A percentile compares a stretch with the other conserved stretches of the same genome.
Evolutionary conservation across 495 filamentous ascomycete genomes (phyloP).

Genomic region (Aspergillus bertholletiae): DNA sequence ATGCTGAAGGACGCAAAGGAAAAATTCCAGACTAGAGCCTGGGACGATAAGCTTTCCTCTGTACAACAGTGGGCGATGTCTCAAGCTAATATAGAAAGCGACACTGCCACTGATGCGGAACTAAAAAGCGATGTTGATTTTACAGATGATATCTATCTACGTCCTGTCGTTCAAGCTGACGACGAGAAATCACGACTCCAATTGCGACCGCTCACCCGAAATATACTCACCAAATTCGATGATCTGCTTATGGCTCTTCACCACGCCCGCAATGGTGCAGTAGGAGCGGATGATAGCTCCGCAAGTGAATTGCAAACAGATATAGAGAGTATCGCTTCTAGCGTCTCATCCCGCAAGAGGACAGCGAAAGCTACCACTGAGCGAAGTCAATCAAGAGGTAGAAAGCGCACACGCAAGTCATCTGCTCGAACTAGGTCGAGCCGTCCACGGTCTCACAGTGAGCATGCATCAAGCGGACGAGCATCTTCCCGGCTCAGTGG

Average conservation of each 20-base stretch:
- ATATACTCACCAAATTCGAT: slow-evolving; percentile 64
- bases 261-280: slow-evolving; percentile 49
- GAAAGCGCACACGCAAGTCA: slow-evolving; percentile 21
- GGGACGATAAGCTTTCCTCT: slow-evolving; percentile 9
- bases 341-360: slow-evolving; percentile 10
- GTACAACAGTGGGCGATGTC: not conserved
- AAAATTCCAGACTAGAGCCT: slow-evolving; percentile 45
- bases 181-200: slow-evolving; percentile 60
- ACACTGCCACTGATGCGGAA: slow-evolving; percentile 4
- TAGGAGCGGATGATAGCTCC: slow-evolving; percentile 20
- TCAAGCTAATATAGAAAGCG: slow-evolving; percentile 1
- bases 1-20: slow-evolving; percentile 64
- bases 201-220: slow-evolving; percentile 59
- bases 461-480: slow-evolving; percentile 1
- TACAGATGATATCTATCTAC: slow-evolving; percentile 18
- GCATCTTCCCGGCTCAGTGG: not conserved
- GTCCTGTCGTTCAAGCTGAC: slow-evolving; percentile 49
- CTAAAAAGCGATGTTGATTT: slow-evolving; percentile 18
- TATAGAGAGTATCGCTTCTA: slow-evolving; percentile 17
- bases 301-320: slow-evolving; percentile 20
- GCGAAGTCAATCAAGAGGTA: slow-evolving; percentile 25
- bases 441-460: slow-evolving; percentile 9
- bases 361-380: slow-evolving; percentile 3
- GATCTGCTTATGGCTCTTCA: slow-evolving; percentile 63
- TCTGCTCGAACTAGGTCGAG: slow-evolving; percentile 3